Base-by-base conservation (phyloP, 179 eudicot species). In the Sideroxylon spinosum region DNA sequence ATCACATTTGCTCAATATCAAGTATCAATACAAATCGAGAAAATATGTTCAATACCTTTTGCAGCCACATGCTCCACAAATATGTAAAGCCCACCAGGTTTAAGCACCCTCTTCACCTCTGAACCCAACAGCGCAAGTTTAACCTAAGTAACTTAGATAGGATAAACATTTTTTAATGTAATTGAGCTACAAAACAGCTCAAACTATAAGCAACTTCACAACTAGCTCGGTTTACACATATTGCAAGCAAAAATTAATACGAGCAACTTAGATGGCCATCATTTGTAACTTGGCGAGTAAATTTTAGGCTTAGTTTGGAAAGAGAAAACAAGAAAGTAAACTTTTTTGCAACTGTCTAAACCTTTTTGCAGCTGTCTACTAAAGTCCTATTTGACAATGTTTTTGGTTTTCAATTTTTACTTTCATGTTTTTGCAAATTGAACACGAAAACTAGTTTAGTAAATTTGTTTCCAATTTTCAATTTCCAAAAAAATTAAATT, bases 1-100 rank as follows among this genome's bases (percentile, higher is more conserved):
- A 37, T 19, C 14, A 37, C 3, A 77, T 50, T 23, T 62, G 68
- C 52, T 37, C 44, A 37, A 37, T 37, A 37, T 37, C 56, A 9
- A 14, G 46, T 9, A 55, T n/a, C 25, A 20, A 46, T 7, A 20
- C 22, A 4, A 20, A 28, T 26, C 9, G 20, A 57, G 74, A 48
- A 32, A 63, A 50, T 74, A 1, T 44, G 71, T 52, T 37, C 20
- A 64, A 11, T 86, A 93, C 99, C 94, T 80, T 93, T 71, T 82
- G 93, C 98, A 73, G 88, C 98, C n/a, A 95, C 98, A 81, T 95
- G 99, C 84, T 95, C 99, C 71, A 95, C 85, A 84, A 93, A 95
- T 78, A 95, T 28, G 91, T 89, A 95, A 17, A 83, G 22, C 3
- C 99, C 99, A 22, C 97, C 97, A 14, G 98, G 95, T 86, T 85